A percentile compares a stretch with the other conserved stretches of the same genome.
These are phyloP conservation scores for Candida multigemmis DNA, from an alignment of 805 yeast species.

Conservation along the genomic window DNA sequence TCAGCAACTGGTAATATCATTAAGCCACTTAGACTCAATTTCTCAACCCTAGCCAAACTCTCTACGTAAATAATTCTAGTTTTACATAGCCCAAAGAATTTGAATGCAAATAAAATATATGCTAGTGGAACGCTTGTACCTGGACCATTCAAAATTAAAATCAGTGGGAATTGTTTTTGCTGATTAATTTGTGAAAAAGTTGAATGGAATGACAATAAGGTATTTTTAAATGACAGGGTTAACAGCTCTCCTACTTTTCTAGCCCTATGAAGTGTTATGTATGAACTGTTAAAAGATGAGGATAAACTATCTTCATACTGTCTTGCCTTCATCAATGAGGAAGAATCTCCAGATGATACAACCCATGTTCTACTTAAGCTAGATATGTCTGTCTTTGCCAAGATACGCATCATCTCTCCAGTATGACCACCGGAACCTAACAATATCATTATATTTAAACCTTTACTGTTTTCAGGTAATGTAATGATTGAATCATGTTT, in stretches of 20 bases:
- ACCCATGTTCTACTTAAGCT: slow-evolving; percentile 27
- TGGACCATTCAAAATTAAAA: slow-evolving; percentile 66
- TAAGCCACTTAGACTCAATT: slow-evolving; percentile 68
- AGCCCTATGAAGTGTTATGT: slow-evolving; percentile 42
- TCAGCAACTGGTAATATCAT: slow-evolving; percentile 64
- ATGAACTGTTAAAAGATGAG: slow-evolving; percentile 8
- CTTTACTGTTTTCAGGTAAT: slow-evolving; percentile 5
- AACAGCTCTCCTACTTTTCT: slow-evolving; percentile 51
- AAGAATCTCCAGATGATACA: slow-evolving; percentile 41
- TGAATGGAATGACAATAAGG: slow-evolving; percentile 25
- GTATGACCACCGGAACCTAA: slow-evolving; percentile 97
- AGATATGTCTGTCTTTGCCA: slow-evolving; percentile 28
- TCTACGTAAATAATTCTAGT: slow-evolving; percentile 74
- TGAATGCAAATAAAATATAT: slow-evolving; percentile 42
- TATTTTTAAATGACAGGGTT: slow-evolving; percentile 36
- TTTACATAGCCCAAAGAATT: slow-evolving; percentile 33
- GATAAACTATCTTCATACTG: slow-evolving; percentile 20
- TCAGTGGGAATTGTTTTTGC: slow-evolving; percentile 26
- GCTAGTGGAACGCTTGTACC: slow-evolving; percentile 73
- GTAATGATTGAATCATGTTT: not conserved
- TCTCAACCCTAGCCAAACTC: slow-evolving; percentile 73
- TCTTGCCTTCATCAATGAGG: slow-evolving; percentile 35
- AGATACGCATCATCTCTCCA: slow-evolving; percentile 82
- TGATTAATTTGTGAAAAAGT: slow-evolving; percentile 16
- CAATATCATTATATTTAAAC: slow-evolving; percentile 42